Percentiles rank a stretch among this genome's conserved stretches.
Evolutionary conservation across 78 protist genomes (phyloP).

Genomic region (Mastigamoeba balamuthi): DNA sequence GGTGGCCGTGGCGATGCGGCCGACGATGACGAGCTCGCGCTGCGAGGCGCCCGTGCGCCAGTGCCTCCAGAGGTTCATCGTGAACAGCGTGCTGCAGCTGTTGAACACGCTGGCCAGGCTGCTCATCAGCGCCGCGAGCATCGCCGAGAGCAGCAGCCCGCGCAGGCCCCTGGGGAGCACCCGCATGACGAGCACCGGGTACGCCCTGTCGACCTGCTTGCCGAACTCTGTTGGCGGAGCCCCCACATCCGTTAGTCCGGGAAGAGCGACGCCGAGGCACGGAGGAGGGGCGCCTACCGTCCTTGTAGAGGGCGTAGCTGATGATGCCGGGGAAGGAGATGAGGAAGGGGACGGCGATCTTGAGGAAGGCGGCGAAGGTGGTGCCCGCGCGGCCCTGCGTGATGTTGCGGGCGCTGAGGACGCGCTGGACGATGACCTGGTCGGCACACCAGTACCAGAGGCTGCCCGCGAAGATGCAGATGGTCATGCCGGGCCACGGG

Average conservation of each 20-base stretch:
- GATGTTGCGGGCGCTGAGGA: not conserved
- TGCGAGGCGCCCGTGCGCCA: not conserved
- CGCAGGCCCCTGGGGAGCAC: not conserved
- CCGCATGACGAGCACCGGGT: not conserved
- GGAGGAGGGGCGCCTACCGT: not conserved
- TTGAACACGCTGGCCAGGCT: conserved; percentile 1
- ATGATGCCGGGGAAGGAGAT: not conserved
- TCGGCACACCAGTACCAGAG: conserved; percentile 1
- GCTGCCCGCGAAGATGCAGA: not conserved
- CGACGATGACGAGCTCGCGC: not conserved
- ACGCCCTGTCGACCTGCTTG: not conserved
- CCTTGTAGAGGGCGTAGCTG: not conserved
- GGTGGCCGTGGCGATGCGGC: not conserved
- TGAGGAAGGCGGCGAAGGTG: not conserved
- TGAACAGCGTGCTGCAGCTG: not conserved
- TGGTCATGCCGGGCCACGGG: not conserved
- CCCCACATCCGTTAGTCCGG: not conserved
- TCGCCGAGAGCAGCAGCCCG: not conserved
- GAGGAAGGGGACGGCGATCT: not conserved
- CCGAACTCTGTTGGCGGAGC: not conserved
- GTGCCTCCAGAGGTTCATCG: not conserved
- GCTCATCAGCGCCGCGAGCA: conserved; percentile 1
- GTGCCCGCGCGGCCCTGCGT: not conserved
- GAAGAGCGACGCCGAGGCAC: not conserved
- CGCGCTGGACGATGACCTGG: not conserved